Evolutionary conservation across 73 alveolate genomes (phyloP), one percentile per base, ranked within the genome.

Genomic region (Urostyla sp.): DNA sequence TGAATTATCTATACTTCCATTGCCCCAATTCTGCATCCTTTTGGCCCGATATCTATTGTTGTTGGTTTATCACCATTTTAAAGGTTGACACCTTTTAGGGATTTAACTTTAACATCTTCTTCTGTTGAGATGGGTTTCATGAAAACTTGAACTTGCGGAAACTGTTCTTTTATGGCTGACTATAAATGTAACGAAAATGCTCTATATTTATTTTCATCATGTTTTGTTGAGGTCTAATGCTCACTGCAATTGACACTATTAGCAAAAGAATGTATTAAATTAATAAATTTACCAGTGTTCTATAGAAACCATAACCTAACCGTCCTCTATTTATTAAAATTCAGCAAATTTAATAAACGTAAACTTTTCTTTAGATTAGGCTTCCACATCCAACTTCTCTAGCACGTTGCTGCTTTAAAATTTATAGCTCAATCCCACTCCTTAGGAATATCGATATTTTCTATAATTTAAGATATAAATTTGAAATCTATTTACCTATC

Each of bases 251-350:
- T 69, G 28, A 69, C 34, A 69, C 83, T 69, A 69, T 4, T 40
- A 1, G 5, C 8, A 31, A n/a, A 7, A n/a, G 36, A 31, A 26
- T 18, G 2, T 34, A 11, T 46, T 15, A 37, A 46, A 60, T 63
- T n/a, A n/a, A n/a, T n/a, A n/a, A 48, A 48, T 69, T 69, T 69
- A 69, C 83, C 83, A 69, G 34, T 69, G 83, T 34, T 69, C 83
- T 4, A 69, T 69, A 3, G 83, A 69, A 11, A 69, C 49, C 59
- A 69, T 69, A n/a, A 69, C 83, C 38, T 69, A 18, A 26, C 83
- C 69, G 7, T 69, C 83, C 23, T 69, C 34, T 21, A 69, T 49
- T 69, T 69, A 31, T 16, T 69, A 46, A 30, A 69, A 69, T 40
- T 69, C 83, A 18, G 44, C 67, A 28, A 36, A 69, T 45, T 69